Evolutionary conservation across 2,329 filamentous ascomycete species (phyloP), one percentile per base, ranked within the genome.

Genomic region (Aspergillus sp.): DNA sequence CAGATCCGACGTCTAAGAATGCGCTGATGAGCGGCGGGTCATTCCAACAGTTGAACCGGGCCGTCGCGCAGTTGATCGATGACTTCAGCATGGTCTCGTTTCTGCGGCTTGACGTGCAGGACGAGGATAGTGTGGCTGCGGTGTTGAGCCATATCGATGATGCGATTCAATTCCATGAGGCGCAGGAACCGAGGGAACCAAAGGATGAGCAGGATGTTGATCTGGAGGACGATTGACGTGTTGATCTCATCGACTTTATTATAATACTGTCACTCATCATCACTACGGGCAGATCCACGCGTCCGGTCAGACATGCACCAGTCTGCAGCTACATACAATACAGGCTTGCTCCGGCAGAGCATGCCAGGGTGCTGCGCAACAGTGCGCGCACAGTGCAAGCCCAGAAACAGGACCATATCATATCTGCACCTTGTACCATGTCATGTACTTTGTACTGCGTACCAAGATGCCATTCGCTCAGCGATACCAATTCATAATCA

Each of bases 1-100:
- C 71, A 33, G 81, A 90, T 53, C 79, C 85, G 1, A 74, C 79
- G 48, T 80, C 84, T 51, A 79, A 78, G 59, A 77, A 81, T 51
- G 81, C 82, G 44, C 65, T 94, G 49, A 86, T 95, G 85, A 83
- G 79, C 44, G 90, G 91, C 3, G 77, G 80, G 1, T 86, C 86
- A 12, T 97, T 95, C 68, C 80, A 86, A 51, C 79, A 81, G 57
- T 72, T 97, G 55, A 96, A 96, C 64, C 80, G 81, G 51, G 91
- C 91, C 0, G 91, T 98, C 4, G 93, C 87, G 1, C 81, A 86
- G 45, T 73, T 98, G 54, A 95, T 98, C 55, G 93, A 97, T 66
- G 93, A 88, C 67, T 98, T 96, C 71, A 94, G 89, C 71, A 94
- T 98, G 88, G 88, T 98, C 8, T 94, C 87, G 42, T 98, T 95